Evolutionary conservation across 495 filamentous ascomycete genomes (phyloP).

Genomic region (Thozetella sp.): DNA sequence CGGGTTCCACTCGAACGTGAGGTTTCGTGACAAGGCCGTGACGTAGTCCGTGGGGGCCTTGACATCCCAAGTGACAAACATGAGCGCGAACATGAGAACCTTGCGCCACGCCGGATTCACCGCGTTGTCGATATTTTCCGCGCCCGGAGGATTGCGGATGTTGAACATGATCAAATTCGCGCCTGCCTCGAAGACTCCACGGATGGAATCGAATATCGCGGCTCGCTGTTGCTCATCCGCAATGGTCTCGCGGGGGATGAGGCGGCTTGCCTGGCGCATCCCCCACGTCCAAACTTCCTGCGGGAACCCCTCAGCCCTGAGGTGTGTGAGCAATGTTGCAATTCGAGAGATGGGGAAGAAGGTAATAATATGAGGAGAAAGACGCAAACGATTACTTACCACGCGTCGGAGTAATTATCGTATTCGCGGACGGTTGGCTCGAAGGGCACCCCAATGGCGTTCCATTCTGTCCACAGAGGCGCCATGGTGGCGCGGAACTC

Average conservation of each 20-base stretch:
- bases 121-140: constrained; percentile 29
- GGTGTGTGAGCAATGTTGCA: too few species aligned
- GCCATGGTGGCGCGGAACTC: constrained; percentile 28
- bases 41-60: background rate
- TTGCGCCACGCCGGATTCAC: constrained; percentile 46
- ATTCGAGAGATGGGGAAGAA: too few species aligned
- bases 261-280: constrained; percentile 39
- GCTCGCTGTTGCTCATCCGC: constrained; percentile 26
- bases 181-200: constrained; percentile 37
- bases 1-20: background rate
- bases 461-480: constrained; percentile 4
- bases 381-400: too few species aligned
- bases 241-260: constrained; percentile 47
- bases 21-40: background rate
- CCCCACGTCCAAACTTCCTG: constrained; percentile 42
- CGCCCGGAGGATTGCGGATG: constrained; percentile 37
- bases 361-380: too few species aligned
- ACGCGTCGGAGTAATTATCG: constrained; percentile 49
- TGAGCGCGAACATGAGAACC: constrained; percentile 38
- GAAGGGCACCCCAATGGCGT: constrained; percentile 39
- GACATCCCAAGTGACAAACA: constrained; percentile 14
- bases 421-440: constrained; percentile 44
- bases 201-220: constrained; percentile 38
- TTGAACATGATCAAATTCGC: constrained; percentile 46
- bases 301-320: constrained; percentile 42